Evolutionary conservation across 2,329 filamentous ascomycete species (phyloP).

Genomic region (Fusarium secorum): DNA sequence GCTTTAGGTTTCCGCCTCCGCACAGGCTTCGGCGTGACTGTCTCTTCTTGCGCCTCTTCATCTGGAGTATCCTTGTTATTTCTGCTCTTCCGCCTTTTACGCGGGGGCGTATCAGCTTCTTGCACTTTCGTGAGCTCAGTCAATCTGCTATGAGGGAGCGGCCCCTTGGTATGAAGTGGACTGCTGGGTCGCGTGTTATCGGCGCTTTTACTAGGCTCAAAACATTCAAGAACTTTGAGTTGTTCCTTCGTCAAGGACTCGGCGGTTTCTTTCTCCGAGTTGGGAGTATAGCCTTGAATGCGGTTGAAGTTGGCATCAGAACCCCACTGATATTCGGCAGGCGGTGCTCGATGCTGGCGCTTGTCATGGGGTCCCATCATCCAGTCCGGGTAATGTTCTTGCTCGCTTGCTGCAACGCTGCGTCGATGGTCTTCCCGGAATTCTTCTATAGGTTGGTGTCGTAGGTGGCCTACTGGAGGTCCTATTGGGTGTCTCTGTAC

Average conservation of each 20-base stretch:
- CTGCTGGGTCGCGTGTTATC: constrained; percentile 67
- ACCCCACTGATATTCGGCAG: constrained; percentile 68
- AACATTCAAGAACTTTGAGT: constrained; percentile 63
- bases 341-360: constrained; percentile 46
- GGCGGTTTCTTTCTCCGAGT: constrained; percentile 63
- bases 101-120: constrained; percentile 52
- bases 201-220: constrained; percentile 65
- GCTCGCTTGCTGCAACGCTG: constrained; percentile 43
- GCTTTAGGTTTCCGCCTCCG: constrained; percentile 59
- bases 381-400: constrained; percentile 53
- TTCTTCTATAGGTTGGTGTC: constrained; percentile 54
- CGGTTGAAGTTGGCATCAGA: constrained; percentile 71
- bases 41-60: constrained; percentile 53
- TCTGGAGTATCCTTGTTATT: constrained; percentile 52
- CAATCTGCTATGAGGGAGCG: constrained; percentile 25
- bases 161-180: constrained; percentile 48
- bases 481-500: constrained; percentile 41
- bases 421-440: constrained; percentile 52
- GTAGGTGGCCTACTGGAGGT: constrained; percentile 52
- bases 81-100: constrained; percentile 65
- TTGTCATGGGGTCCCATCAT: constrained; percentile 48
- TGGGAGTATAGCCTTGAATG: constrained; percentile 66
- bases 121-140: constrained; percentile 46
- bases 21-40: constrained; percentile 43
- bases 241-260: constrained; percentile 65